Evolutionary conservation across 2,329 filamentous ascomycete species (phyloP).

Genomic region (Lizonia empirigonia): DNA sequence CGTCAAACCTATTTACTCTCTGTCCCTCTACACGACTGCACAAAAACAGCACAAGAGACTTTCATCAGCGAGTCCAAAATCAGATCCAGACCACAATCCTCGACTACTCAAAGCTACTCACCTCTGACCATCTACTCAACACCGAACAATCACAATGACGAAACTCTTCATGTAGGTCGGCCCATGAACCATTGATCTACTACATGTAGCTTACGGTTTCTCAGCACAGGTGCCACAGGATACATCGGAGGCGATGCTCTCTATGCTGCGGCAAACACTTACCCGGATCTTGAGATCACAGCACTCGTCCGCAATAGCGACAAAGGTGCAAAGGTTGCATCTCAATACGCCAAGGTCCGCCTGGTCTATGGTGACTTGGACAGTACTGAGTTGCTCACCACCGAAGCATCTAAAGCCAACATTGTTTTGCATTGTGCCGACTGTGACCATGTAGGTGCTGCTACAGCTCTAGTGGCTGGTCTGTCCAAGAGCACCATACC

Average conservation of each 20-base stretch:
- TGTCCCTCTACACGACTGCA: not conserved
- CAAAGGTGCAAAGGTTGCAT: slow-evolving; percentile 54
- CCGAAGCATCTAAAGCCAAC: slow-evolving; percentile 37
- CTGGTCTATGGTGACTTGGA: slow-evolving; percentile 58
- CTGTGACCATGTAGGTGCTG: slow-evolving; percentile 35
- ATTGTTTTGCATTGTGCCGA: slow-evolving; percentile 46
- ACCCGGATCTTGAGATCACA: slow-evolving; percentile 57
- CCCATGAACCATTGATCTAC: not conserved
- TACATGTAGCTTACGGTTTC: not conserved
- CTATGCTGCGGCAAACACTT: slow-evolving; percentile 48
- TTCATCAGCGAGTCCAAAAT: not conserved
- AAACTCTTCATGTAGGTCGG: slow-evolving; percentile 36
- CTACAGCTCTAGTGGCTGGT: slow-evolving; percentile 35
- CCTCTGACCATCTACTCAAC: not conserved
- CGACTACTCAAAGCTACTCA: not conserved
- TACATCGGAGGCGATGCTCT: slow-evolving; percentile 43
- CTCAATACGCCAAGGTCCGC: slow-evolving; percentile 54
- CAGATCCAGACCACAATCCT: not conserved
- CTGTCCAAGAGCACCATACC: slow-evolving; percentile 48
- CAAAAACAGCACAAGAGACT: not conserved
- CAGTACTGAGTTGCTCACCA: slow-evolving; percentile 33
- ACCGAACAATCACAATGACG: slow-evolving; percentile 22
- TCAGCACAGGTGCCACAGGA: slow-evolving; percentile 41
- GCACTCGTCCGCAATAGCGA: slow-evolving; percentile 57
- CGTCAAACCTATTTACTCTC: not conserved